Conservation (phyloP, 108 stramenopile species). For the Nitzschia sp. region DNA sequence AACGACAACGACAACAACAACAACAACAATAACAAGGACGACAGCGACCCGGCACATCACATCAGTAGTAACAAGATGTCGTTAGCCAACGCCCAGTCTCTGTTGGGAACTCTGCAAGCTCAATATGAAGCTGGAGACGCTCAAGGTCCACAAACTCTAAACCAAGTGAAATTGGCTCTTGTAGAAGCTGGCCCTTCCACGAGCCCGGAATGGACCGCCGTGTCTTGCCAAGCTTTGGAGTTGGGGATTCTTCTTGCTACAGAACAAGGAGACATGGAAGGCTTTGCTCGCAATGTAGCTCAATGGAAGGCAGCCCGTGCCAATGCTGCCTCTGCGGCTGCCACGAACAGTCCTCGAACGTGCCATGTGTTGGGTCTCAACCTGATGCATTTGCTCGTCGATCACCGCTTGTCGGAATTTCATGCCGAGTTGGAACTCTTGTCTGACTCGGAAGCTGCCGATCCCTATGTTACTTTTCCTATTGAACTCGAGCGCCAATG, state of each 20-base stretch:
- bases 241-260: constrained; percentile 78
- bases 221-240: constrained; percentile 66
- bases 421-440: constrained; percentile 87
- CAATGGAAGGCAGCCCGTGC: constrained; percentile 76
- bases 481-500: constrained; percentile 82
- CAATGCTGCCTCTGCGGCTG: not conserved
- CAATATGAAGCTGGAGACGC: constrained; percentile 64
- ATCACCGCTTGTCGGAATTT: constrained; percentile 87
- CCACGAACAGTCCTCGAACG: constrained; percentile 48
- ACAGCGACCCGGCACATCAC: not conserved
- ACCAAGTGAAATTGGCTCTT: constrained; percentile 71
- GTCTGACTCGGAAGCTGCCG: constrained; percentile 62
- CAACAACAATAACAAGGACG: not conserved
- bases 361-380: constrained; percentile 79
- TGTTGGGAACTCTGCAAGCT: constrained; percentile 53
- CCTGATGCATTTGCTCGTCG: constrained; percentile 84
- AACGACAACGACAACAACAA: not conserved
- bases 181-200: constrained; percentile 41
- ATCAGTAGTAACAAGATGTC: constrained; percentile 26
- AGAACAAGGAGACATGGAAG: constrained; percentile 75
- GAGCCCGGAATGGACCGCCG: not conserved
- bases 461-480: constrained; percentile 70
- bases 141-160: constrained; percentile 59
- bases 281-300: constrained; percentile 83
- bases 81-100: constrained; percentile 47